These are phyloP conservation scores for Gaillardinia entomophila DNA, from an alignment of 805 yeast genomes.

Conservation along the genomic window DNA sequence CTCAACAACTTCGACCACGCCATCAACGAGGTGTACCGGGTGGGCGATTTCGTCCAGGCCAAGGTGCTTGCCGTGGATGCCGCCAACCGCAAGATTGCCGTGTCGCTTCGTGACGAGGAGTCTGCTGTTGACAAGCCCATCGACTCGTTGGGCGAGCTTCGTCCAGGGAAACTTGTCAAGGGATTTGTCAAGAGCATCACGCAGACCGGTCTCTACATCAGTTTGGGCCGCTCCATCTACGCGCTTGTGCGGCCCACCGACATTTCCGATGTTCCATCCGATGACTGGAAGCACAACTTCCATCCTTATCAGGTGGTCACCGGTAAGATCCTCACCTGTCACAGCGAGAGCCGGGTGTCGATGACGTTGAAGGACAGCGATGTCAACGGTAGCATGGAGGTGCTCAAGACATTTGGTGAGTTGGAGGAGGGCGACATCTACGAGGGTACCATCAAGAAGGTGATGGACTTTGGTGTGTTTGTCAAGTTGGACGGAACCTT, in stretches of 20 bases:
- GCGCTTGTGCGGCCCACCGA: conserved; percentile 81
- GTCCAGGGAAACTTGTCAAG: conserved; percentile 65
- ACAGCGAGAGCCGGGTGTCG: conserved; percentile 58
- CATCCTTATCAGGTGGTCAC: conserved; percentile 63
- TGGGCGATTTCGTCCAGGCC: conserved; percentile 54
- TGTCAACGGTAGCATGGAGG: conserved; percentile 61
- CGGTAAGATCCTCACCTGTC: conserved; percentile 66
- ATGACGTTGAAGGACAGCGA: conserved; percentile 79
- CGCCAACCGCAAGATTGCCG: conserved; percentile 48
- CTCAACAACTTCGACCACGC: conserved; percentile 57
- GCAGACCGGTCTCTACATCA: conserved; percentile 71
- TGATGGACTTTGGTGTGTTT: conserved; percentile 88
- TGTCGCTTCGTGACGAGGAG: conserved; percentile 52
- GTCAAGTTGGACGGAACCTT: conserved; percentile 71
- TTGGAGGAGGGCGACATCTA: conserved; percentile 62
- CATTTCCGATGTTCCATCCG: conserved; percentile 72
- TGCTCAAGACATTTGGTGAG: conserved; percentile 59
- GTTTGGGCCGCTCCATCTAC: conserved; percentile 61
- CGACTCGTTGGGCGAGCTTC: conserved; percentile 45
- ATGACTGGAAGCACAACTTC: conserved; percentile 83
- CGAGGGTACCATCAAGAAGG: conserved; percentile 74
- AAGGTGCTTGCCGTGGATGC: conserved; percentile 45
- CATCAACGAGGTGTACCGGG: conserved; percentile 42
- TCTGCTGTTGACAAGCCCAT: conserved; percentile 49
- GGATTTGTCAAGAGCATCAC: conserved; percentile 78